Conservation (phyloP, 805 yeast species). For the Zygoascus biomembranicola region DNA sequence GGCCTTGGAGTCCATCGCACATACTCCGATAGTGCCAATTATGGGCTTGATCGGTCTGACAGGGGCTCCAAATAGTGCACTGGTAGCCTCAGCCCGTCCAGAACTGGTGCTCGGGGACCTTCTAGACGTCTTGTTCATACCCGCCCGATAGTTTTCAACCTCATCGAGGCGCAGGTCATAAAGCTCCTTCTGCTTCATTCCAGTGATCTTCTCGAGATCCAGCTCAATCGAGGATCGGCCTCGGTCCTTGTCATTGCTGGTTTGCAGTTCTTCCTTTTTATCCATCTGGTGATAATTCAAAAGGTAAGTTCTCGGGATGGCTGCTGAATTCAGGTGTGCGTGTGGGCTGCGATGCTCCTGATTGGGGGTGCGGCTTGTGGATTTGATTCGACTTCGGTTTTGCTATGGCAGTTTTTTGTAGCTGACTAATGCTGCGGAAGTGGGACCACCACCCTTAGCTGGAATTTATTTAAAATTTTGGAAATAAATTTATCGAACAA, state of each 20-base stretch:
- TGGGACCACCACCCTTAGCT: no score
- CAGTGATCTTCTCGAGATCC: conserved; percentile 1
- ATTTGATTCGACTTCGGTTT: no score
- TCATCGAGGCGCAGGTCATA: neutral
- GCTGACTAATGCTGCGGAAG: no score
- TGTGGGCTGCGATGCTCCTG: neutral
- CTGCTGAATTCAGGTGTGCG: neutral
- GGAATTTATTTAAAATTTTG: neutral
- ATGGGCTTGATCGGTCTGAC: conserved; percentile 12
- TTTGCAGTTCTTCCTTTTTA: neutral
- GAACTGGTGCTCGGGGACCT: conserved; percentile 7
- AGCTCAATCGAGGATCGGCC: conserved; percentile 1
- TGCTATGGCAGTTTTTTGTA: no score
- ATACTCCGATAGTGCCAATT: conserved; percentile 92
- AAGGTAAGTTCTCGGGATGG: no score
- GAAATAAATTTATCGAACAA: neutral
- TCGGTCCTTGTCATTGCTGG: neutral
- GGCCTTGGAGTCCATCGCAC: conserved; percentile 98
- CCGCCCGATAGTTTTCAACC: neutral
- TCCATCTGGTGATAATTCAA: neutral
- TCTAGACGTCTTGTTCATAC: neutral
- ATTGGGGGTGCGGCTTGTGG: neutral
- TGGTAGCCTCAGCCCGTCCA: neutral
- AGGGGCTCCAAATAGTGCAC: neutral
- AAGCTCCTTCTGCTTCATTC: neutral